Base-by-base conservation (phyloP, 805 yeast genomes). In the Novakomyces olei region DNA sequence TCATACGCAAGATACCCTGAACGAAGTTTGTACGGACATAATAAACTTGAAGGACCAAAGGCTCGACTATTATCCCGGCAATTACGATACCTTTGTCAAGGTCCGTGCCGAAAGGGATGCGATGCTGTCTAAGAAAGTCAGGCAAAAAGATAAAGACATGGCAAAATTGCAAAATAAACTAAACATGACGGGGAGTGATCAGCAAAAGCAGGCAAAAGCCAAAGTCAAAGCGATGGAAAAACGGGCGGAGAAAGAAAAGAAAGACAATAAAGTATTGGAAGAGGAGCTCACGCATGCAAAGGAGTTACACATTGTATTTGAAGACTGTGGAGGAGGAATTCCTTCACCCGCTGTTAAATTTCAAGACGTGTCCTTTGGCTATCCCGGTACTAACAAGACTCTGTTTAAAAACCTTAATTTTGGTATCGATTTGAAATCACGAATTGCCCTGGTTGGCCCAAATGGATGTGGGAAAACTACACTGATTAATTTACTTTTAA, bases 141-240 rank as follows among this genome's bases (percentile, higher is more conserved):
- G 60, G 51, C 88, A 88, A 60, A 98, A 88, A 65, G 98, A 88
- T 67, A 96, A 88, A 60, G 98, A 88, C 67, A 88, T 88, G 49
- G 79, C 72, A 25, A 96, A 88, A 60, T 88, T 88, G 59, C 88
- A 88, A 69, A 85, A 88, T 63, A 88, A 88, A 56, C 88, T 88
- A 61, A 98, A 98, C 26, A 77, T 92, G 46, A 98, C 98, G 36
- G 98, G 98, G 83, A 88, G 98, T 36, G 88, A 88, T 61, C 96
- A 98, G 40, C 88, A 88, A 62, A 80, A 77, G 58, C 98, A 88
- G 63, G 98, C 98, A 42, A 88, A 88, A 61, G 88, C 98, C 22
- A 79, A 96, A 63, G 98, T 88, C 67, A 88, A 88, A 73, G 88
- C 88, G 53, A 67, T 88, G 57, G 18, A 30, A 15, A 30, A 30